Evolutionary conservation across 257 asterid genomes (phyloP), one percentile per base, ranked within the genome.

Genomic region (Fraxinus americana): DNA sequence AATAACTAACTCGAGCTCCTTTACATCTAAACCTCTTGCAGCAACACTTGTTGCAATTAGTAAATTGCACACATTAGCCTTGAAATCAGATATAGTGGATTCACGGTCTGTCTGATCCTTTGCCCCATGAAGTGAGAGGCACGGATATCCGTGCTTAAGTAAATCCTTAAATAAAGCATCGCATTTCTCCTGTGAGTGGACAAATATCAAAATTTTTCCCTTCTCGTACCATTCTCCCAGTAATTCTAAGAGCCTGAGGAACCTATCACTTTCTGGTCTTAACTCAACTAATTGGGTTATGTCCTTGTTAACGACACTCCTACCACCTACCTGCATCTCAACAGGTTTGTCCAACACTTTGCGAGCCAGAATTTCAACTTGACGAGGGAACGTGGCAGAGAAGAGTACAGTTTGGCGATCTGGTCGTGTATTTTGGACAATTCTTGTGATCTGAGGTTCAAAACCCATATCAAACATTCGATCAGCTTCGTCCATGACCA

Each of bases 381-480:
- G 98, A 32, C 96, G 97, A 9, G 98, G 98, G 77, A 93, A 93
- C 70, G 98, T 93, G 35, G 98, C 98, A 82, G 98, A 93, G 78
- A 91, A 93, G 29, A 93, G 86, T 75, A 93, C 97, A 23, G 98
- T 93, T 77, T 93, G 98, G 66, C 97, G 97, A 77, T 90, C 98
- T 8, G 97, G 97, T 63, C 92, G 87, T 5, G 97, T 92, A 73
- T 93, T 93, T 72, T 93, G 98, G 76, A 93, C 93, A 30, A 93
- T 93, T 75, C 97, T 90, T 1, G 98, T 92, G 59, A 93, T 93
- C 80, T 93, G 97, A 70, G 98, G 97, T 83, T 93, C 98, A 78
- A 93, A 93, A 76, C 98, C 98, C 97, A 93, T 90, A 76, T 93
- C 98, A 87, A 93, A 93, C 98, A 93, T 93, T 25, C 97, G 88